A percentile compares a stretch with the other conserved stretches of the same genome.
Evolutionary conservation across 192 early-diverging fungal genomes (phyloP).

Genomic region (Allomyces javanicus): DNA sequence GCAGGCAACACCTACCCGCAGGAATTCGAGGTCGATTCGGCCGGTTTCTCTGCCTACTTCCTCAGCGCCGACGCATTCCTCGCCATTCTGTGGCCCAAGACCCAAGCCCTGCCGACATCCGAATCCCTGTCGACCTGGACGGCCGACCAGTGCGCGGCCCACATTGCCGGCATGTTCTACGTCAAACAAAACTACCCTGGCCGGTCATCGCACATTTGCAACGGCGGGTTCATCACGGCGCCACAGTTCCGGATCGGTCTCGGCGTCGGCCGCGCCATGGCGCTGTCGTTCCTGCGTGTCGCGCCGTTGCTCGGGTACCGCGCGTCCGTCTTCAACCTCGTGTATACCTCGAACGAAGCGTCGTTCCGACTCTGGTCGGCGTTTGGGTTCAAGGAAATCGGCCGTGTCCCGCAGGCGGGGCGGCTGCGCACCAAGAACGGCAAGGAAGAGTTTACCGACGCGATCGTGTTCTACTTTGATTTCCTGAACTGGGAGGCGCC

Average conservation of each 20-base stretch:
- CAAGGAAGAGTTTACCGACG: neutral
- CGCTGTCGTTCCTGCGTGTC: slow-evolving; percentile 31
- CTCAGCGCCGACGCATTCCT: slow-evolving; percentile 32
- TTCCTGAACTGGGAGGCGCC: neutral
- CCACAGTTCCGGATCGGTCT: slow-evolving; percentile 13
- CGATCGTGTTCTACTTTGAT: neutral
- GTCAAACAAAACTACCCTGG: slow-evolving; percentile 66
- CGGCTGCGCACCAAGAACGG: slow-evolving; percentile 6
- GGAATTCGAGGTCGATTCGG: slow-evolving; percentile 18
- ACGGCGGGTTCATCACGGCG: slow-evolving; percentile 50
- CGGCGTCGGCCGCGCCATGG: slow-evolving; percentile 44
- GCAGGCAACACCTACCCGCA: slow-evolving; percentile 56
- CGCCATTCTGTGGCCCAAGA: slow-evolving; percentile 13
- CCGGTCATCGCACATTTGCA: slow-evolving; percentile 37
- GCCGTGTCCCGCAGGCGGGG: slow-evolving; percentile 44
- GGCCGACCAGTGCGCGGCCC: slow-evolving; percentile 15
- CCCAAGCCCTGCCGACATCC: neutral
- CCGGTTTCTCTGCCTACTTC: slow-evolving; percentile 30
- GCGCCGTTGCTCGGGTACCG: slow-evolving; percentile 49
- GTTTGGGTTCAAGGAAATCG: slow-evolving; percentile 47
- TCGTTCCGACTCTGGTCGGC: slow-evolving; percentile 38
- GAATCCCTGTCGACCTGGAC: slow-evolving; percentile 10
- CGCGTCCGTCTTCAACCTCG: slow-evolving; percentile 60
- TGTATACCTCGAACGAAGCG: slow-evolving; percentile 48
- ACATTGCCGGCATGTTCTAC: slow-evolving; percentile 46